A percentile compares a stretch with the other conserved stretches of the same genome.
Conservation (phyloP, 1,284 basidiomycete species). For the Pisolithus thermaeus region DNA sequence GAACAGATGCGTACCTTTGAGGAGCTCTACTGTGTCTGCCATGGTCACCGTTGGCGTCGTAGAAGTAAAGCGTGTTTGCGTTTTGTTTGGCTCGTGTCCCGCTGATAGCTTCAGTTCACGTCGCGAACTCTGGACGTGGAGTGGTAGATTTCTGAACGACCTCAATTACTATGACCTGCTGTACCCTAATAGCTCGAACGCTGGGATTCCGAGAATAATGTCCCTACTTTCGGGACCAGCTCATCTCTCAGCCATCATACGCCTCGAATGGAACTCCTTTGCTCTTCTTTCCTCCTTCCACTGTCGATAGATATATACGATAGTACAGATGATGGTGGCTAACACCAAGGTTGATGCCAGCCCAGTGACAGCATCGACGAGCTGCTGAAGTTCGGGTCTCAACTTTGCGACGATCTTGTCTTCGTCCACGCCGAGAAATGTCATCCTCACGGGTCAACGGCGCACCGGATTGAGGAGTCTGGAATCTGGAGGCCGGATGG, state of each 20-base stretch:
- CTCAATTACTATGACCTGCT: too few species aligned
- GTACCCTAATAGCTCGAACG: too few species aligned
- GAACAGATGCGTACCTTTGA: conserved; percentile 21
- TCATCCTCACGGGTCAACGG: not conserved
- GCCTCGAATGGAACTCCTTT: not conserved
- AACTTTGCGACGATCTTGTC: conserved; percentile 12
- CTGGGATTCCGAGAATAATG: too few species aligned
- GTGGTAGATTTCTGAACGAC: too few species aligned
- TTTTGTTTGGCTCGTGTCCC: not conserved
- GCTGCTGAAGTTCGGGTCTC: conserved; percentile 13
- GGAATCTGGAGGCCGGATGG: too few species aligned
- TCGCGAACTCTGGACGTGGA: too few species aligned
- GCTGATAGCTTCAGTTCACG: too few species aligned
- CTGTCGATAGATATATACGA: conserved; percentile 14
- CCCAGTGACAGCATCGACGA: not conserved
- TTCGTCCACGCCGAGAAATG: conserved; percentile 13
- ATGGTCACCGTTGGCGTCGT: conserved; percentile 11
- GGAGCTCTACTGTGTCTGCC: conserved; percentile 30
- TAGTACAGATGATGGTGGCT: conserved; percentile 15
- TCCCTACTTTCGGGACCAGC: too few species aligned
- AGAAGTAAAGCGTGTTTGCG: conserved; percentile 14
- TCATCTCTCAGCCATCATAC: not conserved
- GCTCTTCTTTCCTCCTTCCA: conserved; percentile 11
- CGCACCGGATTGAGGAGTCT: too few species aligned
- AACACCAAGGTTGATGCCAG: not conserved